Evolutionary conservation across 306 rosid species (phyloP).

Genomic region (Casuarina glauca): DNA sequence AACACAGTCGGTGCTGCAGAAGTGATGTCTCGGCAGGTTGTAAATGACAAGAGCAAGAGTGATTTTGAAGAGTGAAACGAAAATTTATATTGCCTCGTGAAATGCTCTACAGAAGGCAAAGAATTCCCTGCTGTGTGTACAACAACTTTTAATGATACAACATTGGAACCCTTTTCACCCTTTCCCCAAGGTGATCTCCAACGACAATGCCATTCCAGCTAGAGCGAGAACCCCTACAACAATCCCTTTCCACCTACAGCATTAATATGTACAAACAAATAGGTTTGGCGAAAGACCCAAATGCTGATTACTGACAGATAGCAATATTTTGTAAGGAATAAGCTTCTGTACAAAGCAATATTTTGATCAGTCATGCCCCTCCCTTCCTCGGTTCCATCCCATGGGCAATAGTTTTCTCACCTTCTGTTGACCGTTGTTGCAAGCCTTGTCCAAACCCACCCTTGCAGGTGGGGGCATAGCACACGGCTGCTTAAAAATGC

Average conservation of each 20-base stretch:
- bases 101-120: slow-evolving; percentile 47
- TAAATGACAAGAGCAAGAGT: background rate
- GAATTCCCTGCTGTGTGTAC: slow-evolving; percentile 48
- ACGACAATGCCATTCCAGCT: slow-evolving; percentile 26
- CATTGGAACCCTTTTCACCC: slow-evolving; percentile 46
- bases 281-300: slow-evolving; percentile 33
- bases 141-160: slow-evolving; percentile 66
- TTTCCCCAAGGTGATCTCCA: slow-evolving; percentile 12
- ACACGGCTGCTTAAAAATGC: slow-evolving; percentile 51
- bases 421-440: slow-evolving; percentile 50
- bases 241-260: slow-evolving; percentile 44
- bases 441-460: slow-evolving; percentile 47
- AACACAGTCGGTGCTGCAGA: background rate
- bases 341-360: too few species aligned
- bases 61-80: slow-evolving; percentile 16
- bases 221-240: slow-evolving; percentile 39
- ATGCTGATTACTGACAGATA: slow-evolving; percentile 26
- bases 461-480: slow-evolving; percentile 83
- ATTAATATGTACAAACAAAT: slow-evolving; percentile 57
- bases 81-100: slow-evolving; percentile 42
- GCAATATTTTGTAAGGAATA: slow-evolving; percentile 32
- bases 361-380: slow-evolving; percentile 47
- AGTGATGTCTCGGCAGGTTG: background rate
- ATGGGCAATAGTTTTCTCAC: slow-evolving; percentile 54
- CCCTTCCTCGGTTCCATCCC: slow-evolving; percentile 80